Percentiles rank a stretch among this genome's conserved stretches.
These are phyloP conservation scores for Auxenochlorella protothecoides DNA, from an alignment of 139 green algal species.

Conservation along the genomic window DNA sequence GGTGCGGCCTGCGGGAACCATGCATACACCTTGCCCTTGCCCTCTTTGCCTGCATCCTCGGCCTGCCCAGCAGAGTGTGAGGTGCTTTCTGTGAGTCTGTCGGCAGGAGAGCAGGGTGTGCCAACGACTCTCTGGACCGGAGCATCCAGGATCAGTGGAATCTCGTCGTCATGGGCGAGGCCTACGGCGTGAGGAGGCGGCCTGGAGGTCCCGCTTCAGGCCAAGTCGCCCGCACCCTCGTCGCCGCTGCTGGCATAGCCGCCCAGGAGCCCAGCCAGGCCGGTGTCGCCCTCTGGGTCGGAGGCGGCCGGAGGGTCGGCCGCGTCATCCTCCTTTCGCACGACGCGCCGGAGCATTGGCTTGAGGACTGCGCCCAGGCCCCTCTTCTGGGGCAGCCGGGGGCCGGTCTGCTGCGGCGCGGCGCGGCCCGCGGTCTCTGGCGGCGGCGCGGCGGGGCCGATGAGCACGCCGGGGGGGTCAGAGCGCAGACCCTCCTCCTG, in stretches of 20 bases:
- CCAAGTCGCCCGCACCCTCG: not conserved
- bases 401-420: not conserved
- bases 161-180: too few relatives aligned
- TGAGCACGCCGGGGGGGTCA: not conserved
- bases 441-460: not conserved
- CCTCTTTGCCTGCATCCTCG: too few relatives aligned
- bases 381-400: not conserved
- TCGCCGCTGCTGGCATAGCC: slow-evolving; percentile 19
- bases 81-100: too few relatives aligned
- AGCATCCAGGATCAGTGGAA: too few relatives aligned
- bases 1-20: slow-evolving; percentile 4
- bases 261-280: slow-evolving; percentile 16
- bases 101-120: too few relatives aligned
- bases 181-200: too few relatives aligned
- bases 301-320: not conserved
- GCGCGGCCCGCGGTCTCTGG: not conserved
- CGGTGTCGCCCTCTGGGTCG: slow-evolving; percentile 1
- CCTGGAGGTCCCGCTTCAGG: too few relatives aligned
- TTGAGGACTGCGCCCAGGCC: not conserved
- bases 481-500: not conserved
- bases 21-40: too few relatives aligned
- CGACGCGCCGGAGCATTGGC: not conserved
- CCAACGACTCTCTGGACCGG: too few relatives aligned
- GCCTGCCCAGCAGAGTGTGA: too few relatives aligned
- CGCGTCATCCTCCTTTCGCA: not conserved